Evolutionary conservation across 2,329 filamentous ascomycete genomes (phyloP).

Genomic region (Pyrenochaeta sp.): DNA sequence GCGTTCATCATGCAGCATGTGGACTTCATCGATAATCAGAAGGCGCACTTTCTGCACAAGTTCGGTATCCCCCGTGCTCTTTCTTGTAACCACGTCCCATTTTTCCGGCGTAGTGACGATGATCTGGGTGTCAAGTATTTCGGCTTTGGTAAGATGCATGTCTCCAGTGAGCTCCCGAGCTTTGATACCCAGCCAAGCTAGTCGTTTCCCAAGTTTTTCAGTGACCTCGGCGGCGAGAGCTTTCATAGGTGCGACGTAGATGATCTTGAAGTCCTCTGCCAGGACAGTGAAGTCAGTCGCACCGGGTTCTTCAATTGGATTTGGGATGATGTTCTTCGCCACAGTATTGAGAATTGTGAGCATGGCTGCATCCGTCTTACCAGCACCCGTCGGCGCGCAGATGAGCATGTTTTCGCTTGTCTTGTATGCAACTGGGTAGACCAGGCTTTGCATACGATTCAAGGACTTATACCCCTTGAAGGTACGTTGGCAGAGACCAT

Average conservation of each 20-base stretch:
- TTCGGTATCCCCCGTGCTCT: constrained; percentile 96
- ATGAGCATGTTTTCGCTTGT: constrained; percentile 99
- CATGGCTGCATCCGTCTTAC: constrained; percentile 99
- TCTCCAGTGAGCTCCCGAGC: constrained; percentile 96
- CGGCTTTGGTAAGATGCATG: constrained; percentile 97
- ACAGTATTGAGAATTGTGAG: constrained; percentile 91
- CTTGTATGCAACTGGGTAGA: constrained; percentile 93
- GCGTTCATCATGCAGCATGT: constrained; percentile 98
- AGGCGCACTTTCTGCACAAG: constrained; percentile 96
- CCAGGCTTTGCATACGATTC: constrained; percentile 97
- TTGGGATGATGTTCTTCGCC: constrained; percentile 82
- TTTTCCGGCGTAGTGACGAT: constrained; percentile 99
- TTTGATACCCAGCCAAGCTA: constrained; percentile 92
- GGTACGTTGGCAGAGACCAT: constrained; percentile 87
- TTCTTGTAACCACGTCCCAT: constrained; percentile 98
- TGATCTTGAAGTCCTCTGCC: constrained; percentile 92
- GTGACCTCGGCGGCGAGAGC: constrained; percentile 96
- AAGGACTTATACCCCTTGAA: constrained; percentile 93
- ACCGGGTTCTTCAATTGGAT: constrained; percentile 75
- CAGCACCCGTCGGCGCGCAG: constrained; percentile 95
- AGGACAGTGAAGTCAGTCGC: constrained; percentile 83
- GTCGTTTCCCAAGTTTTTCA: constrained; percentile 87
- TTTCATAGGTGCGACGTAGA: constrained; percentile 99
- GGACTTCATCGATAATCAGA: constrained; percentile 97
- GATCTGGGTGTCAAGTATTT: constrained; percentile 95